Evolutionary conservation across 2,329 filamentous ascomycete genomes (phyloP).

Genomic region (Cryphonectria nitschkei): DNA sequence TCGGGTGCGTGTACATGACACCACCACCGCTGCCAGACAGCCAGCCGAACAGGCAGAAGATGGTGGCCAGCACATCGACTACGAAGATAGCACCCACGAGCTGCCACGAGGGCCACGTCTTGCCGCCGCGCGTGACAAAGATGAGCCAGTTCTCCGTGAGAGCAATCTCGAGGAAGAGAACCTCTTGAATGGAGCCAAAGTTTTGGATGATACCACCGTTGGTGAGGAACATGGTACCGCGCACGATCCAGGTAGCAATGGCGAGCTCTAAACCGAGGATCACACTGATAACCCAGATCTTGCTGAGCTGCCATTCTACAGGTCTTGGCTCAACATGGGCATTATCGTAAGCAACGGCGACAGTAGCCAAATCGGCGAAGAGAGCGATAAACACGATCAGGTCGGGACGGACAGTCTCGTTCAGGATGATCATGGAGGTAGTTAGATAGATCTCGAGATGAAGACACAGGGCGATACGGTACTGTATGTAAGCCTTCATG

Average conservation of each 20-base stretch:
- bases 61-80: constrained; percentile 72
- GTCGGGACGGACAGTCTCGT: constrained; percentile 73
- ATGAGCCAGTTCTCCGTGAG: constrained; percentile 80
- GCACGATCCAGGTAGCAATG: constrained; percentile 72
- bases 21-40: constrained; percentile 51
- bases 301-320: constrained; percentile 80
- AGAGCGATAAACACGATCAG: constrained; percentile 80
- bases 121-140: constrained; percentile 74
- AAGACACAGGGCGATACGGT: constrained; percentile 75
- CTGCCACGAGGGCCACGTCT: constrained; percentile 77
- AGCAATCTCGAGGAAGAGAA: constrained; percentile 74
- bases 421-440: constrained; percentile 78
- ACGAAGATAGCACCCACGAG: constrained; percentile 71
- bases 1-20: constrained; percentile 24
- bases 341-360: constrained; percentile 79
- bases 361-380: constrained; percentile 79
- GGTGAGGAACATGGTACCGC: constrained; percentile 69
- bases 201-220: constrained; percentile 76
- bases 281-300: constrained; percentile 78
- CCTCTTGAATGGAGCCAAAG: constrained; percentile 74
- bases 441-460: constrained; percentile 78
- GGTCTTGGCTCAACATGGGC: constrained; percentile 75
- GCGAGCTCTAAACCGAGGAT: constrained; percentile 71
- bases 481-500: constrained; percentile 78
- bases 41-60: constrained; percentile 79